Base-by-base conservation (phyloP, 2,329 filamentous ascomycete genomes). In the Pseudopyricularia cyperi region DNA sequence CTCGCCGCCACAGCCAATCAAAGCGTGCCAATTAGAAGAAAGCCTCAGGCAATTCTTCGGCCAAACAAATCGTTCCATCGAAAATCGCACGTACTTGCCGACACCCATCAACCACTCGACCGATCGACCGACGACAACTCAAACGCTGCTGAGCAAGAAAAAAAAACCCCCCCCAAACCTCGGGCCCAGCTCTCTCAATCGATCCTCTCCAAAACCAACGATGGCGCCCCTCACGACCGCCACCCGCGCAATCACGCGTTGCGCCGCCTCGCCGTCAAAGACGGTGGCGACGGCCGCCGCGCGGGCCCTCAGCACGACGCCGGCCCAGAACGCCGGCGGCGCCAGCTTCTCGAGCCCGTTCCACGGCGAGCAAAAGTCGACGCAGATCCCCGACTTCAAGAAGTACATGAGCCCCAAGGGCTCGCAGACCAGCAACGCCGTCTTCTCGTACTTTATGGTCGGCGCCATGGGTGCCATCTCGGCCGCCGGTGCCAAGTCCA, bases 371-470 rank as follows among this genome's bases (percentile, higher is more conserved):
- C 60, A 63, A 61, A 74, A 73, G 66, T 72, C 68, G 61, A 82
- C 76, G 69, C 82, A 86, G 70, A 85, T 97, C 65, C 93, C 93
- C 61, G 83, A 87, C 73, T 97, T 95, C 72, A 80, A 80, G 69
- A 85, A 89, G 68, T 98, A 98, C 76, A 76, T 83, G 72, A 84
- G 80, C 71, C 48, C 48, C 33, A 83, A 81, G 67, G 73, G 74
- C 59, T 72, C 73, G 61, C 76, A 84, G 68, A 78, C 74, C 60
- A 76, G 76, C 64, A 95, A 95, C 74, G 85, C 90, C 76, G 75
- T 95, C 61, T 93, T 95, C 71, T 83, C 84, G 64, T 98, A 98
- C 80, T 97, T 98, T 74, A 95, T 97, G 88, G 93, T 95, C 60
- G 93, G 93, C 63, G 84, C 88, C 53, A 85, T 98, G 79, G 93